Evolutionary conservation across 805 yeast species (phyloP), one percentile per base, ranked within the genome.

Genomic region (Zygoascus tannicola): DNA sequence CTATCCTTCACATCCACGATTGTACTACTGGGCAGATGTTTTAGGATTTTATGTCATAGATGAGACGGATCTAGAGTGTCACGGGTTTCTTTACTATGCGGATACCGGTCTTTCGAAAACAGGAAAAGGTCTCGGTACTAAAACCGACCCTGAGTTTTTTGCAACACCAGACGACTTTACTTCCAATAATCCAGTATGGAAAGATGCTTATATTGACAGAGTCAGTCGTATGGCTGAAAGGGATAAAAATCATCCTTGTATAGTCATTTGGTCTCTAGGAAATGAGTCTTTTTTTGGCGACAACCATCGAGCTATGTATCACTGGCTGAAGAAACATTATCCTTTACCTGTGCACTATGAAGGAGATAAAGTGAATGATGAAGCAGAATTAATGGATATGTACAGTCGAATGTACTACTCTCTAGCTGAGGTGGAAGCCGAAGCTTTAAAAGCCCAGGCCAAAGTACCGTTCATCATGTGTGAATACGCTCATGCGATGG

Each of bases 401-500:
- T 58, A 49, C 45, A 53, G 60, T 33, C 43, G 56, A 41, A 65
- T 65, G 69, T 65, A 65, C 49, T 56, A 63, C 1, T 41, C 51
- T 20, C 52, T 54, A 12, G 50, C 47, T 16, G 45, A 38, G 10
- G 45, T 64, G 4, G 54, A 56, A 22, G 46, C 40, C 5, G 52
- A 54, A 36, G 60, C 54, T 1, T 41, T 47, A 12, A 38, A 43
- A 23, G 40, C 41, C 3, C 22, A 39, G 10, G 60, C 57, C 44
- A 58, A 53, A 1, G 63, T 60, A 42, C 68, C 69, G 3, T 26
- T 36, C 19, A 55, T 64, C 16, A 46, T 64, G 32, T 64, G 68
- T 47, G 68, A 64, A 48, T 64, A 59, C 48, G 64, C 50, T 5
- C 68, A 64, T 46, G 65, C 68, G 8, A 64, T 64, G 68, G 67